These are phyloP conservation scores for Zalaria sp. DNA, from an alignment of 2,329 filamentous ascomycete species.

Conservation along the genomic window DNA sequence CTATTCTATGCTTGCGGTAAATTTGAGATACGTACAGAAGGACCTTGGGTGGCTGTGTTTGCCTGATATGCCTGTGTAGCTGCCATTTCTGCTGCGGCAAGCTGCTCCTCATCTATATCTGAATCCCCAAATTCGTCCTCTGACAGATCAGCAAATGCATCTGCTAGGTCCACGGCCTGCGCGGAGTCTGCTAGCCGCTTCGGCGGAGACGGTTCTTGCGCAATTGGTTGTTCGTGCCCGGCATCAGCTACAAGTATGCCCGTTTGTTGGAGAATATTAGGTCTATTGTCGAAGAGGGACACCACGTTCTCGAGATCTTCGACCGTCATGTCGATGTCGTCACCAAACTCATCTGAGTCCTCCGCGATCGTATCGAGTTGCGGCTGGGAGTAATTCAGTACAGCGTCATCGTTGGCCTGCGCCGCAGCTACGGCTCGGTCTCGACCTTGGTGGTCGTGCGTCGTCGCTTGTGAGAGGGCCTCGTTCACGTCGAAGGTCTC, in stretches of 20 bases:
- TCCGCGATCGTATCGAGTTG: constrained; percentile 7
- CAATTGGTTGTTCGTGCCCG: not conserved
- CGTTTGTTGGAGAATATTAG: not conserved
- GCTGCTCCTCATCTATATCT: constrained; percentile 57
- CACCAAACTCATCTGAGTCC: constrained; percentile 29
- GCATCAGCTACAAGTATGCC: not conserved
- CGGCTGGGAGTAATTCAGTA: not conserved
- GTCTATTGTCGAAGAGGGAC: constrained; percentile 5
- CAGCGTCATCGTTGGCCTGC: constrained; percentile 2
- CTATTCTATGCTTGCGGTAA: constrained; percentile 5
- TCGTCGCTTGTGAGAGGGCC: too few species aligned
- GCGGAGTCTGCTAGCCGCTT: not conserved
- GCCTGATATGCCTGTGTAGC: constrained; percentile 52
- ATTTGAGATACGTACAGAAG: constrained; percentile 38
- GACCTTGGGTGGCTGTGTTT: constrained; percentile 19
- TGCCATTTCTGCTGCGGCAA: constrained; percentile 52
- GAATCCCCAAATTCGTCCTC: constrained; percentile 63
- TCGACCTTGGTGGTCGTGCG: too few species aligned
- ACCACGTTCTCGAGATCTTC: constrained; percentile 40
- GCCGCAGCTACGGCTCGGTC: too few species aligned
- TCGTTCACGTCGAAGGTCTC: not conserved
- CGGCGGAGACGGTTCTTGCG: not conserved
- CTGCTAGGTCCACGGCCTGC: not conserved
- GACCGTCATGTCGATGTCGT: constrained; percentile 35
- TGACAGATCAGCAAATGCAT: not conserved